A percentile compares a stretch with the other conserved stretches of the same genome.
phyloP scores from a whole-genome alignment of 495 filamentous ascomycete species.

The Penicillium lividum region DNA sequence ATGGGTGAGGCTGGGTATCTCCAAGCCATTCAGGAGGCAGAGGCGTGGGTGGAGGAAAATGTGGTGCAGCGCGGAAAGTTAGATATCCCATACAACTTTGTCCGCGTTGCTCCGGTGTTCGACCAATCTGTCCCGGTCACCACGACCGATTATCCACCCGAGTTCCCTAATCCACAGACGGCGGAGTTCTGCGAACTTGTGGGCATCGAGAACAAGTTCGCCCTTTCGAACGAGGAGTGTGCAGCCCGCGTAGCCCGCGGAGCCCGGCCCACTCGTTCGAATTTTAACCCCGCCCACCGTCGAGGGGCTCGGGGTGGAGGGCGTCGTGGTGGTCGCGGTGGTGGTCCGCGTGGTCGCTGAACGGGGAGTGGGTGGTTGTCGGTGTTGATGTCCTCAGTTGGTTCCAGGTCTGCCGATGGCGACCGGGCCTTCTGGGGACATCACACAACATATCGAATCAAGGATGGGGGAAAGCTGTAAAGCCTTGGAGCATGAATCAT shows the following conservation, averaged over 20 bases:
- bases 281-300: constrained; percentile 1
- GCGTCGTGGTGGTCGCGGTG: constrained; percentile 23
- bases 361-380: background rate
- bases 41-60: constrained; percentile 75
- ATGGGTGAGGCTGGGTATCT: constrained; percentile 66
- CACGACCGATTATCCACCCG: constrained; percentile 55
- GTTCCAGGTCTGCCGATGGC: background rate
- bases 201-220: constrained; percentile 75
- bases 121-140: constrained; percentile 41
- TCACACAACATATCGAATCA: background rate
- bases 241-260: constrained; percentile 45
- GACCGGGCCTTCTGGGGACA: background rate
- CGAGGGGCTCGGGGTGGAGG: constrained; percentile 16
- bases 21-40: constrained; percentile 60
- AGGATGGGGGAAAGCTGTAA: background rate
- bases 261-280: constrained; percentile 28
- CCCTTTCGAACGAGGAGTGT: constrained; percentile 67
- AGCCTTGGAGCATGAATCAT: too few relatives aligned
- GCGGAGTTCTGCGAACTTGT: constrained; percentile 72
- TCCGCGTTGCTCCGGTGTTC: constrained; percentile 70
- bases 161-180: constrained; percentile 86
- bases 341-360: constrained; percentile 17
- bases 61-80: constrained; percentile 61
- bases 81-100: constrained; percentile 73
- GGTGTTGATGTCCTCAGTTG: background rate